phyloP scores from a whole-genome alignment of 345 rosid genomes.

The Populus alba region DNA sequence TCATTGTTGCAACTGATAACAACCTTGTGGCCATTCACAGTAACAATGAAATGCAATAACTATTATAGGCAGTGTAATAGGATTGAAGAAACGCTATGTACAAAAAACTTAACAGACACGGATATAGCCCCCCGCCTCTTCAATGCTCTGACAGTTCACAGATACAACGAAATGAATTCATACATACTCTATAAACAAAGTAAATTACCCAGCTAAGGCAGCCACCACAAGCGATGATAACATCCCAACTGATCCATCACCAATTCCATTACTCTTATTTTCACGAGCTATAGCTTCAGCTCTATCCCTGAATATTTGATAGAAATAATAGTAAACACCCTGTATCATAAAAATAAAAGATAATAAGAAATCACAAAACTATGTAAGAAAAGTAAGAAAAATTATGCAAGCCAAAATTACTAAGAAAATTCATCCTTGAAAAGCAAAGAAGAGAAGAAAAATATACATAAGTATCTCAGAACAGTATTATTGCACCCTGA shows the following conservation, averaged over 20 bases:
- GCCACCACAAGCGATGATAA: slow-evolving; percentile 88
- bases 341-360: slow-evolving; percentile 49
- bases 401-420: slow-evolving; percentile 4
- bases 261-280: slow-evolving; percentile 57
- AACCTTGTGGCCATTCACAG: not conserved
- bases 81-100: not conserved
- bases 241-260: slow-evolving; percentile 98
- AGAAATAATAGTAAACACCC: slow-evolving; percentile 99
- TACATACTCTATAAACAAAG: not conserved
- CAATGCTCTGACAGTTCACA: not conserved
- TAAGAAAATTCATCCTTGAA: not conserved
- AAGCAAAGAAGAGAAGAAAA: not conserved
- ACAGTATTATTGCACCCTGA: not conserved
- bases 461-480: not conserved
- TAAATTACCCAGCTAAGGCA: slow-evolving; percentile 80
- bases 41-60: not conserved
- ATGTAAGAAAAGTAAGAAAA: not conserved
- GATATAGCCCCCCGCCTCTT: not conserved
- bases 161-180: not conserved
- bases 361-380: slow-evolving; percentile 33
- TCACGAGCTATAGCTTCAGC: slow-evolving; percentile 70
- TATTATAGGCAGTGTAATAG: not conserved
- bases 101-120: not conserved
- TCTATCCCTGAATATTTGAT: slow-evolving; percentile 96
- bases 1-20: not conserved